Conservation (phyloP, 371 early-diverging fungal genomes). For the Smittium culicis region DNA sequence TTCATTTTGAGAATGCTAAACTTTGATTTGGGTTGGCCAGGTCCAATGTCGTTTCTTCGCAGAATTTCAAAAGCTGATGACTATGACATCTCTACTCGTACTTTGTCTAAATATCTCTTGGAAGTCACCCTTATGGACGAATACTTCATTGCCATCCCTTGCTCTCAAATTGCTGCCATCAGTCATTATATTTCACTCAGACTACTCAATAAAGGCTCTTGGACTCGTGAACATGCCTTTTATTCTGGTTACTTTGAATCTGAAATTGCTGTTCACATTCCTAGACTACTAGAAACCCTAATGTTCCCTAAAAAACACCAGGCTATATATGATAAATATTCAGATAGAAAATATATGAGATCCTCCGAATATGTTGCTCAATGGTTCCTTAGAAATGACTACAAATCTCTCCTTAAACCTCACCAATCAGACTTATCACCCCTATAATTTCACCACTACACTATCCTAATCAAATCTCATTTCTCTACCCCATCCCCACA, state of each 20-base stretch:
- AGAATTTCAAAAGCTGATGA: too few species aligned
- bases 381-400: too few species aligned
- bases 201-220: constrained; percentile 59
- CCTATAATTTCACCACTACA: too few species aligned
- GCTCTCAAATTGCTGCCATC: constrained; percentile 69
- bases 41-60: constrained; percentile 79
- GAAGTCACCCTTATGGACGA: constrained; percentile 86
- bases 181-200: constrained; percentile 71
- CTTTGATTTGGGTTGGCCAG: constrained; percentile 73
- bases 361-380: constrained; percentile 61
- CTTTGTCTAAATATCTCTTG: constrained; percentile 90
- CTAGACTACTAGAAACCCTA: constrained; percentile 48
- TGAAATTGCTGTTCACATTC: too few species aligned
- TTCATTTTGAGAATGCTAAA: constrained; percentile 71
- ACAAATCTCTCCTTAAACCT: too few species aligned
- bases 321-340: constrained; percentile 61
- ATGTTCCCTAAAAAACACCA: constrained; percentile 38
- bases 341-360: too few species aligned
- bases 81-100: constrained; percentile 75
- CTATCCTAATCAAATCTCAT: too few species aligned
- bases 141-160: constrained; percentile 54
- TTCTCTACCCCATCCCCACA: too few species aligned
- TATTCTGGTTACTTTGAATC: constrained; percentile 33
- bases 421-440: too few species aligned
- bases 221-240: constrained; percentile 39